Percentiles rank a stretch among this genome's conserved stretches.
phyloP scores from a whole-genome alignment of 495 filamentous ascomycete species.

The Trichoderma virens region DNA sequence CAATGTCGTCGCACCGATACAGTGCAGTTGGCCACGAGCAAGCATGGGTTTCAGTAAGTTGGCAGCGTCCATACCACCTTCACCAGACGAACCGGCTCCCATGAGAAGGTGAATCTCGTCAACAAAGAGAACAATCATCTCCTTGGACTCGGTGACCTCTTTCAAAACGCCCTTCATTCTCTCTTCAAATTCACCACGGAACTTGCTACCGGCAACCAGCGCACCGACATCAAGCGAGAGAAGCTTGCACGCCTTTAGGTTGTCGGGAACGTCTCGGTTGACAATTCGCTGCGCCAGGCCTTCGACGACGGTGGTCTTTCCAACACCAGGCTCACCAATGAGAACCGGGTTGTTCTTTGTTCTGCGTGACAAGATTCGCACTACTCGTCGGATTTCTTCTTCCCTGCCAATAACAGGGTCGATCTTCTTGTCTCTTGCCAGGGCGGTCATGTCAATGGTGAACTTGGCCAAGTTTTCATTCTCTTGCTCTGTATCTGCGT shows the following conservation, averaged over 20 bases:
- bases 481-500: conserved; percentile 81
- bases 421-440: conserved; percentile 94
- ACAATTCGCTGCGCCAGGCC: conserved; percentile 93
- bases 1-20: conserved; percentile 92
- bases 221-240: conserved; percentile 93
- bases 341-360: conserved; percentile 99
- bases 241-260: conserved; percentile 87
- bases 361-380: conserved; percentile 84
- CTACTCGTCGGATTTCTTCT: conserved; percentile 90
- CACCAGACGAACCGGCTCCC: conserved; percentile 87
- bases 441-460: conserved; percentile 92
- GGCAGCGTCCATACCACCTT: conserved; percentile 97
- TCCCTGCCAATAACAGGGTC: conserved; percentile 97
- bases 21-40: conserved; percentile 91
- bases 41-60: conserved; percentile 97
- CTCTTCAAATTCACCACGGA: conserved; percentile 96
- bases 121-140: conserved; percentile 95
- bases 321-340: conserved; percentile 91
- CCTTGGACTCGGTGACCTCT: conserved; percentile 92
- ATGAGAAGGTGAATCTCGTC: conserved; percentile 98
- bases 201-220: conserved; percentile 94
- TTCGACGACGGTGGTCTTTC: conserved; percentile 97
- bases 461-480: conserved; percentile 94
- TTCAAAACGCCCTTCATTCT: conserved; percentile 98
- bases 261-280: conserved; percentile 91